phyloP scores from a whole-genome alignment of 768 basidiomycete genomes.

The Nidula microcarpa region DNA sequence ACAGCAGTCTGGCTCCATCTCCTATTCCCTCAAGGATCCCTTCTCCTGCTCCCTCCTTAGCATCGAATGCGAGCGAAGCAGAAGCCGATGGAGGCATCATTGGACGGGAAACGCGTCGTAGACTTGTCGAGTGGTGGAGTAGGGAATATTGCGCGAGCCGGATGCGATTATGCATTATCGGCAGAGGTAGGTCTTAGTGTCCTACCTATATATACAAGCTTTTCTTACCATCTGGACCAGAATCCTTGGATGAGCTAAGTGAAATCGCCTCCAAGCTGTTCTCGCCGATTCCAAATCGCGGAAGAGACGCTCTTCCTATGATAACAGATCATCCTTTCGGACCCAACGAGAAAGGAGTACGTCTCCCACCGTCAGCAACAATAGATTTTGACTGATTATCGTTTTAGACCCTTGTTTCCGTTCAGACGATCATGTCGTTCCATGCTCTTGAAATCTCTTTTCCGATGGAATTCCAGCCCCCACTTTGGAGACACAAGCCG shows the following conservation, averaged over 20 bases:
- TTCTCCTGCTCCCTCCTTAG: conserved; percentile 58
- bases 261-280: conserved; percentile 62
- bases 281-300: conserved; percentile 67
- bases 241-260: conserved; percentile 72
- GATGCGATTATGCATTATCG: conserved; percentile 78
- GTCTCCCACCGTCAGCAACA: conserved; percentile 16
- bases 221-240: conserved; percentile 28
- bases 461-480: conserved; percentile 69
- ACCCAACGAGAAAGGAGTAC: conserved; percentile 63
- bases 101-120: conserved; percentile 75
- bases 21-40: conserved; percentile 16
- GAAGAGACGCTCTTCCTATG: conserved; percentile 55
- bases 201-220: neutral
- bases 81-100: conserved; percentile 76
- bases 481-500: conserved; percentile 77
- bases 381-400: no score
- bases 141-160: conserved; percentile 78
- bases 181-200: conserved; percentile 51
- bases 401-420: conserved; percentile 68
- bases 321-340: conserved; percentile 77
- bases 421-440: conserved; percentile 88
- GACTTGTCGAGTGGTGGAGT: conserved; percentile 83
- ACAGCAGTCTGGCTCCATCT: no score
- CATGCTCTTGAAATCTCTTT: conserved; percentile 82
- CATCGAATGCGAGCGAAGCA: conserved; percentile 48